Evolutionary conservation across 2,329 filamentous ascomycete genomes (phyloP).

Genomic region (Calonectria pteridis): DNA sequence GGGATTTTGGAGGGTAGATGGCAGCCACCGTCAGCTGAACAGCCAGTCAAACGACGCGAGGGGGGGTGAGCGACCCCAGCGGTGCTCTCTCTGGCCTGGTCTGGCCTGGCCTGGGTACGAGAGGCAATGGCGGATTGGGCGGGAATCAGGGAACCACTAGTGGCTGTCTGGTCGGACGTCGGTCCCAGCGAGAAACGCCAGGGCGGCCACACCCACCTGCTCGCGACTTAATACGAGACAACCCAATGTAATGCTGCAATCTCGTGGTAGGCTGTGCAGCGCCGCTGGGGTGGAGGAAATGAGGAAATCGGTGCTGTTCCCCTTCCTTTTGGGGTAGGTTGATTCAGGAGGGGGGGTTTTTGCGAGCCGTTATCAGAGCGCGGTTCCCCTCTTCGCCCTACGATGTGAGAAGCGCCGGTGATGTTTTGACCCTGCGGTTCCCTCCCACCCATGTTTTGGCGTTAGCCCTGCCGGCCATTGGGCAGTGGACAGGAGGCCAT

Average conservation of each 20-base stretch:
- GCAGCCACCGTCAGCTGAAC: background rate
- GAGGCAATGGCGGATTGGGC: constrained; percentile 20
- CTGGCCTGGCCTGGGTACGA: background rate
- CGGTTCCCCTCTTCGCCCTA: background rate
- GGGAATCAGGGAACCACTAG: constrained; percentile 12
- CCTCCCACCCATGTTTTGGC: background rate
- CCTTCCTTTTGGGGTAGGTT: background rate
- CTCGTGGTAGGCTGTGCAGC: constrained; percentile 10
- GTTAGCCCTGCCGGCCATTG: background rate
- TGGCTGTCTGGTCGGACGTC: constrained; percentile 2
- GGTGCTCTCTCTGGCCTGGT: background rate
- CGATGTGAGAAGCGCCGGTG: background rate
- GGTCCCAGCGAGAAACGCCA: constrained; percentile 15
- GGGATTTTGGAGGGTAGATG: background rate
- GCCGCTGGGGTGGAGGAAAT: background rate
- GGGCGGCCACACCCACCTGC: constrained; percentile 10
- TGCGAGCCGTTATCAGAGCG: background rate
- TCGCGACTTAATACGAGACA: constrained; percentile 24
- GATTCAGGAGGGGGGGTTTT: constrained; percentile 2
- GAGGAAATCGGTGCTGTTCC: background rate
- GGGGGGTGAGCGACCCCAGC: constrained; percentile 1
- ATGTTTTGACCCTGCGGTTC: background rate
- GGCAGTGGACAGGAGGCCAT: background rate
- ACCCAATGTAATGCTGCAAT: constrained; percentile 8
- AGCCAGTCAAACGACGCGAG: background rate